Base-by-base conservation (phyloP, 345 rosid species). In the Acer campestre region DNA sequence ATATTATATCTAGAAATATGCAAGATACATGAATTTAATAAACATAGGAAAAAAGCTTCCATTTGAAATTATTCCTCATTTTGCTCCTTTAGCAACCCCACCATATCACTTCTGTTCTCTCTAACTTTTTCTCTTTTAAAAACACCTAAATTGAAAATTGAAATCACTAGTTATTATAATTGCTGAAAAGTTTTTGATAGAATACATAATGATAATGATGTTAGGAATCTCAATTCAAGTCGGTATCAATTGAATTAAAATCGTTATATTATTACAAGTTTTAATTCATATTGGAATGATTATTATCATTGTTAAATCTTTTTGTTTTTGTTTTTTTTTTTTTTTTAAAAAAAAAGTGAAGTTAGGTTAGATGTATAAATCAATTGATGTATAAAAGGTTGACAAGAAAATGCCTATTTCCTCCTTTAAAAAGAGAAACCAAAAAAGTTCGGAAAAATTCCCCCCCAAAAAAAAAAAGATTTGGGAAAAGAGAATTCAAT, bases 31-130 rank as follows among this genome's bases (percentile, higher is more conserved):
- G 1, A 27, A 27, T 29, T 29, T 29, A 29, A 29, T 29, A 29
- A 5, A 7, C 25, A 56, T 48, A 1, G 20, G 16, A 7, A 29
- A 40, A 72, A 73, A 73, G 76, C 7, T 49, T 62, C 18, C 70
- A 7, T 49, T 18, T 51, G 51, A 65, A 75, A 29, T 64, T 75
- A 65, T 75, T 65, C 70, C 49, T 35, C 38, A n/a, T 56, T 9
- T 22, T 65, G 51, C 77, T 25, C 46, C 23, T 1, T 18, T 74
- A 1, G 46, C 46, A 74, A 74, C 23, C 76, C 53, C 67, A 42
- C 40, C 38, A 16, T 35, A 35, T 35, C 38, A 35, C 9, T 10
- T 16, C 44, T 56, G n/a, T 56, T 56, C 29, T 61, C 46, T 25
- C 18, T 17, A 3, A 2, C 9, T 13, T 29, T 8, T 55, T 18